A percentile compares a stretch with the other conserved stretches of the same genome.
phyloP scores from a whole-genome alignment of 176 grass and related monocot species.

The Eleusine indica region DNA sequence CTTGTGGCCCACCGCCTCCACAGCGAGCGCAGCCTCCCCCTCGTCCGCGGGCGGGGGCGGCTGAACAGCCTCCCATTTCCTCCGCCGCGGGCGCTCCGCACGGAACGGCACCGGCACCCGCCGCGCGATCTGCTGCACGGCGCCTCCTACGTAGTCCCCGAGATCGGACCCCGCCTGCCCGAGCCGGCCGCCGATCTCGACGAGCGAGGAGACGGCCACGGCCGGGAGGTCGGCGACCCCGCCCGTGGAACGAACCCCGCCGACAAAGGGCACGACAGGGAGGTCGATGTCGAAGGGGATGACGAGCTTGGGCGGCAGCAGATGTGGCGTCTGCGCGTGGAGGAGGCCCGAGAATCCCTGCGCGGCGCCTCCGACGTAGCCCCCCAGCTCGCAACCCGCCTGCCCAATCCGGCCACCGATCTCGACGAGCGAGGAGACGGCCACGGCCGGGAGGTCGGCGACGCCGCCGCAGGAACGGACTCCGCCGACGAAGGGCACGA shows the following conservation, averaged over 20 bases:
- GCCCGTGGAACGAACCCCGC: background rate
- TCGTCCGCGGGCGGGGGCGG: constrained; percentile 10
- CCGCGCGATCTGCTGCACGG: constrained; percentile 73
- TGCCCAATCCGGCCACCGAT: constrained; percentile 83
- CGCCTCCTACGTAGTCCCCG: constrained; percentile 59
- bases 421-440: constrained; percentile 66
- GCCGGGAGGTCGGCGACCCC: constrained; percentile 40
- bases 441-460: constrained; percentile 47
- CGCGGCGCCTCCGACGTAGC: constrained; percentile 47
- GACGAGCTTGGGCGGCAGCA: constrained; percentile 17
- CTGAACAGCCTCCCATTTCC: constrained; percentile 30
- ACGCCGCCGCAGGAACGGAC: background rate
- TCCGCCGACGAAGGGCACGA: constrained; percentile 38
- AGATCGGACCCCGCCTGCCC: constrained; percentile 83
- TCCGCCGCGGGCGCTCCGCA: constrained; percentile 30
- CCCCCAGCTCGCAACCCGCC: constrained; percentile 72
- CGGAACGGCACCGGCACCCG: constrained; percentile 61
- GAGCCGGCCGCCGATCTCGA: constrained; percentile 78
- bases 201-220: constrained; percentile 56
- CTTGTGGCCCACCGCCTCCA: background rate
- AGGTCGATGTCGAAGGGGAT: too few relatives aligned
- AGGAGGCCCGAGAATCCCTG: too few relatives aligned
- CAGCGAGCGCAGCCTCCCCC: background rate
- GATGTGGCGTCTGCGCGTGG: too few relatives aligned
- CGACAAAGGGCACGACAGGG: constrained; percentile 22